A percentile compares a stretch with the other conserved stretches of the same genome.
These are phyloP conservation scores for Pugionium dolabratum DNA, from an alignment of 345 rosid genomes.

Conservation along the genomic window DNA sequence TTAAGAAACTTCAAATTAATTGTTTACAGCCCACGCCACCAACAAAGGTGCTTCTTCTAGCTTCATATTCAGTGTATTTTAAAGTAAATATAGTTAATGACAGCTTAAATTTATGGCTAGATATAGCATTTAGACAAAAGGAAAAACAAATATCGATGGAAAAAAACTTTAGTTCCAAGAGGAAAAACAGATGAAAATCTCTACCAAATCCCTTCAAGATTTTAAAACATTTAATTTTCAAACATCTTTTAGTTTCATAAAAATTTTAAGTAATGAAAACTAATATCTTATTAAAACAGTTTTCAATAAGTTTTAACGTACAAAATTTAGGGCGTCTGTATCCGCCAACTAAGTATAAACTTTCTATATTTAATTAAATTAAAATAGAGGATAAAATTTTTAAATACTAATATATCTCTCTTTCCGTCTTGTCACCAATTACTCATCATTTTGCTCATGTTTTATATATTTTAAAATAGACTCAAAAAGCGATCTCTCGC, in stretches of 20 bases:
- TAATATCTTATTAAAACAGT: not conserved
- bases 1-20: not conserved
- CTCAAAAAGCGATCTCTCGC: conserved; percentile 17
- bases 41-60: conserved; percentile 1
- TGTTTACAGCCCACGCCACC: conserved; percentile 27
- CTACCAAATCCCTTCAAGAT: not conserved
- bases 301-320: no score
- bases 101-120: conserved; percentile 1
- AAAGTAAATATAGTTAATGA: not conserved
- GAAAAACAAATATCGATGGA: not conserved
- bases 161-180: not conserved
- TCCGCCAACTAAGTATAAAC: no score
- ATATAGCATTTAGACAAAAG: not conserved
- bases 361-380: no score
- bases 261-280: not conserved
- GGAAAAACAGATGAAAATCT: not conserved
- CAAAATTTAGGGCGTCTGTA: no score
- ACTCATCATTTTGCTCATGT: conserved; percentile 39
- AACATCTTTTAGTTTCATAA: conserved; percentile 1
- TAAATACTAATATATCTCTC: conserved; percentile 1
- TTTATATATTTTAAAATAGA: not conserved
- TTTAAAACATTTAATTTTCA: no score
- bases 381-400: not conserved
- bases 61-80: not conserved
- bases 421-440: conserved; percentile 28